These are phyloP conservation scores for Plasmodium inui DNA, from an alignment of 169 alveolate species.

Conservation along the genomic window DNA sequence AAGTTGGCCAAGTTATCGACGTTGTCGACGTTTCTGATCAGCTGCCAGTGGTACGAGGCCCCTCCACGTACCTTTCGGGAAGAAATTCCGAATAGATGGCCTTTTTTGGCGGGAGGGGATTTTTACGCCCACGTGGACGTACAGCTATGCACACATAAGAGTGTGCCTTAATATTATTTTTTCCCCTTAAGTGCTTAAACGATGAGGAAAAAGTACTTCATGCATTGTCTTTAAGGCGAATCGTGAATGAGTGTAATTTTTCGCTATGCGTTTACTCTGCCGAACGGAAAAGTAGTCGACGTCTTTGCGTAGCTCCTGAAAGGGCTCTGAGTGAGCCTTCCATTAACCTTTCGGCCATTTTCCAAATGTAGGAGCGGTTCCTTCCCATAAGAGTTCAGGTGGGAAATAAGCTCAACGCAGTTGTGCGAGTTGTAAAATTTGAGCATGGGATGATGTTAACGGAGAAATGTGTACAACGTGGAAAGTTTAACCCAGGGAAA, in stretches of 20 bases:
- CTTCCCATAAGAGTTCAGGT: neutral
- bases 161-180: neutral
- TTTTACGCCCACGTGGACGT: neutral
- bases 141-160: neutral
- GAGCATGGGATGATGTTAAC: neutral
- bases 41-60: neutral
- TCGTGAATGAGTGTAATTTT: neutral
- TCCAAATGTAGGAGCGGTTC: neutral
- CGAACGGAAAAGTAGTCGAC: neutral
- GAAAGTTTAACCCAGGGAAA: neutral
- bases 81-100: neutral
- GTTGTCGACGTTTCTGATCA: neutral
- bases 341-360: neutral
- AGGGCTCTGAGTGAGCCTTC: neutral
- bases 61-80: neutral
- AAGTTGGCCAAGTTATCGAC: neutral
- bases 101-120: neutral
- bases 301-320: neutral
- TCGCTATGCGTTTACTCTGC: neutral
- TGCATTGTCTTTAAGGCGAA: neutral
- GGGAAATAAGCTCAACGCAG: neutral
- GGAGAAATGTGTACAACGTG: neutral
- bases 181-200: neutral
- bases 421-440: neutral
- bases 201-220: neutral